Evolutionary conservation across 2,329 filamentous ascomycete species (phyloP).

Genomic region (Aspergillus fumigatiaffinis): DNA sequence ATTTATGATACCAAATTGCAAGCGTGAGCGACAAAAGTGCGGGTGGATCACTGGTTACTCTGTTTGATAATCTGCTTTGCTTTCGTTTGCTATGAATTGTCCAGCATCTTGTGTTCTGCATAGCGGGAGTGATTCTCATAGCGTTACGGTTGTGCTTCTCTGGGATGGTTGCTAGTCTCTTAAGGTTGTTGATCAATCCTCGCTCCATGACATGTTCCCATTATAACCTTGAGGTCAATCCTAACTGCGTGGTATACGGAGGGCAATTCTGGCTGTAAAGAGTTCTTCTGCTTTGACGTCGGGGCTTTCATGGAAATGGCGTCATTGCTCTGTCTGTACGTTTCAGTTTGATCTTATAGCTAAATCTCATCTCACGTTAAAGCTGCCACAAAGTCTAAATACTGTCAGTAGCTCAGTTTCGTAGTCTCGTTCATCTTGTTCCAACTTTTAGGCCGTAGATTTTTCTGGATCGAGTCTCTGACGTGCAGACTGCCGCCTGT

Average conservation of each 20-base stretch:
- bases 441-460: too few relatives aligned
- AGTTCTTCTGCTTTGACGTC: background rate
- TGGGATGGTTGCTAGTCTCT: background rate
- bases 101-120: constrained; percentile 16
- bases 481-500: background rate
- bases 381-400: too few relatives aligned
- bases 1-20: constrained; percentile 11
- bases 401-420: too few relatives aligned
- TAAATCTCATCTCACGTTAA: background rate
- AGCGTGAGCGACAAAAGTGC: constrained; percentile 12
- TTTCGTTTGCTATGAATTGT: constrained; percentile 13
- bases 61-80: constrained; percentile 6
- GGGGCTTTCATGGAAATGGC: background rate
- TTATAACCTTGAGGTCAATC: background rate
- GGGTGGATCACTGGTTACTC: constrained; percentile 1
- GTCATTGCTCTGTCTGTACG: background rate
- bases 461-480: background rate
- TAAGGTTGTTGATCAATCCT: constrained; percentile 4
- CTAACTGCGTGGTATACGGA: background rate
- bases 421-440: too few relatives aligned
- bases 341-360: background rate
- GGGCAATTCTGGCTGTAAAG: background rate
- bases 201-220: background rate
- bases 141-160: background rate
- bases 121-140: constrained; percentile 21